Base-by-base conservation (phyloP, 1,139 yeast genomes). In the Yamadazyma epiphylla region DNA sequence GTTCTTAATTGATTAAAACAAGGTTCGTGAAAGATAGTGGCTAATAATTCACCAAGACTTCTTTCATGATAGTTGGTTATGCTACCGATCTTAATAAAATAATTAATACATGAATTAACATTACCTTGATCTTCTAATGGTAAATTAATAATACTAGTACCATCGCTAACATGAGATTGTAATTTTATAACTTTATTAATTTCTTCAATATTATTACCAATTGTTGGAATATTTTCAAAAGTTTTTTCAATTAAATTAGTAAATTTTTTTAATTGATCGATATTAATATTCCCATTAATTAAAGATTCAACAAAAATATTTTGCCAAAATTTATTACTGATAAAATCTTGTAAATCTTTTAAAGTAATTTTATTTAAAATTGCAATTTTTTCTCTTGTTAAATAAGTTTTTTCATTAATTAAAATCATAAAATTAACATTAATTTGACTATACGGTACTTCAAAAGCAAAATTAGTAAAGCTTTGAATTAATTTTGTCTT, bases 1-100 rank as follows among this genome's bases (percentile, higher is more conserved):
- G 98, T 91, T 55, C 98, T 73, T 35, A 91, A 69, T 42, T 84
- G 86, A 52, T 86, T 81, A 55, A 91, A 91, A 32, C 89, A 84
- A 2, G 96, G 96, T 51, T 89, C 97, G 39, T 74, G 77, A 29
- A 83, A 65, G 38, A 88, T 70, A 33, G 85, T 88, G 0, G 82
- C 74, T 29, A 87, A 56, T 31, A 91, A 59, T 30, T 83, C 88
- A 13, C 82, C 67, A 31, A 75, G 51, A 0, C 87, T 62, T 27
- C 67, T 51, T 20, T 52, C 36, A 24, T 46, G 51, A 13, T 45
- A 46, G 34, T 60, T 53, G 3, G 53, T 48, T 16, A 70, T 54
- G 22, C 67, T 60, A 13, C 84, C 87, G 19, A 87, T 55, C 55
- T 87, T 95, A 30, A 81, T 62, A 42, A 76, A 78, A 45, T 85